Evolutionary conservation across 805 yeast genomes (phyloP).

Genomic region (Ogataea salicorniae): DNA sequence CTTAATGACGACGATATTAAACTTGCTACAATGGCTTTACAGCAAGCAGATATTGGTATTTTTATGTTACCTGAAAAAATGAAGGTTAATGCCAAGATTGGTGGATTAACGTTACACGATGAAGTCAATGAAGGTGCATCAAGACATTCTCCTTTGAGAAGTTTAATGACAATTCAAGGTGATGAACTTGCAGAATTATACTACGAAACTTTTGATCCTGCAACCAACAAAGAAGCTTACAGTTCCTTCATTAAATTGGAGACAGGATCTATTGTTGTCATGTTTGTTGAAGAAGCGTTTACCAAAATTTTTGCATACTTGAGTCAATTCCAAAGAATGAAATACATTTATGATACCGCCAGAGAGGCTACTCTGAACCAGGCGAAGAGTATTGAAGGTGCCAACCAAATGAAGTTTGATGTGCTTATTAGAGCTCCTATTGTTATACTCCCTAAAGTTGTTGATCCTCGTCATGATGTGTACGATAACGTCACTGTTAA

Average conservation of each 20-base stretch:
- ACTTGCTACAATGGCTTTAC: slow-evolving; percentile 71
- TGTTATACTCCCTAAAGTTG: slow-evolving; percentile 64
- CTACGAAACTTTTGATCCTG: slow-evolving; percentile 74
- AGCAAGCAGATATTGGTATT: slow-evolving; percentile 65
- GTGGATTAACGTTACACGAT: slow-evolving; percentile 74
- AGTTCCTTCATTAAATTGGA: slow-evolving; percentile 56
- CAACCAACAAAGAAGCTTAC: slow-evolving; percentile 43
- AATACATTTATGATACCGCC: slow-evolving; percentile 82
- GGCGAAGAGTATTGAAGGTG: slow-evolving; percentile 52
- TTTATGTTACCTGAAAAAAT: slow-evolving; percentile 69
- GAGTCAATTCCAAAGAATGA: slow-evolving; percentile 77
- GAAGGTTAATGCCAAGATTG: slow-evolving; percentile 67
- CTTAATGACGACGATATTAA: slow-evolving; percentile 80
- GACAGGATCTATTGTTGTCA: slow-evolving; percentile 71
- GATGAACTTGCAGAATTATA: slow-evolving; percentile 69
- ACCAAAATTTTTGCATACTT: slow-evolving; percentile 61
- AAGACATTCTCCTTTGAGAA: slow-evolving; percentile 52
- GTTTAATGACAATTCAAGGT: slow-evolving; percentile 75
- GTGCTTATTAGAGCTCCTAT: slow-evolving; percentile 76
- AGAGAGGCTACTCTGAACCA: slow-evolving; percentile 84
- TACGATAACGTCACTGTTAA: slow-evolving; percentile 65
- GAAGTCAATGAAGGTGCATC: slow-evolving; percentile 64
- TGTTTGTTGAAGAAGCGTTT: slow-evolving; percentile 78
- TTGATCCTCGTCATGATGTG: slow-evolving; percentile 34
- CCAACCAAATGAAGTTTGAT: slow-evolving; percentile 64